Conservation (phyloP, 2,329 filamentous ascomycete genomes). For the Hirsutella minnesotensis region DNA sequence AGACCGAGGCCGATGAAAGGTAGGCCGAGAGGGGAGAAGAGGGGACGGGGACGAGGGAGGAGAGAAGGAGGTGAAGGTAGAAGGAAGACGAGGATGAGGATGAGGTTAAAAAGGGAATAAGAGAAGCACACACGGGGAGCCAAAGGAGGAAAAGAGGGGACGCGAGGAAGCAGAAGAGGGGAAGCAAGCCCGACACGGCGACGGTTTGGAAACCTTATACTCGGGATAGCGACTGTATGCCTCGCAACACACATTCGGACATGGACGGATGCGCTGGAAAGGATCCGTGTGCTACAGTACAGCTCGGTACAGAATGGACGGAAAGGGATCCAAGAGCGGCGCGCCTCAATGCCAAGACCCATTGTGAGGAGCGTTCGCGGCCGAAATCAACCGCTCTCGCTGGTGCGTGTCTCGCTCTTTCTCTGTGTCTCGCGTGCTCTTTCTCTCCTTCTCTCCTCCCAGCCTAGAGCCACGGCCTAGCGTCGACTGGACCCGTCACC, state of each 20-base stretch:
- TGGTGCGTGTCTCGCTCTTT: no score
- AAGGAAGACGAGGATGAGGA: background rate
- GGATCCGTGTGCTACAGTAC: no score
- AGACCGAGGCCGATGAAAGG: background rate
- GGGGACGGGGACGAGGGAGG: background rate
- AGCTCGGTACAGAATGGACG: background rate
- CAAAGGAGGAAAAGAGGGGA: background rate
- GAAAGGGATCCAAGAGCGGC: no score
- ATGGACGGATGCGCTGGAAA: no score
- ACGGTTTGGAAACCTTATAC: background rate
- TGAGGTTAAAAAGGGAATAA: background rate
- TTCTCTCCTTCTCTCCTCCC: no score
- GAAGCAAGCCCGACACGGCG: background rate
- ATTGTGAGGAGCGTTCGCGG: no score
- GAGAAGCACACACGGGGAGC: background rate
- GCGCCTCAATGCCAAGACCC: no score
- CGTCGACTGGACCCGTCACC: background rate
- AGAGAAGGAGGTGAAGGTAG: background rate
- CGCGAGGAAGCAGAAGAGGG: background rate
- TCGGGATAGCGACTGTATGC: no score
- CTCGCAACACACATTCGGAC: no score
- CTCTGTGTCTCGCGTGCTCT: no score
- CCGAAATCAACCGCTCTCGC: no score
- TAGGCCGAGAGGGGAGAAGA: background rate
- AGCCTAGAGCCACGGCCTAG: no score